phyloP scores from a whole-genome alignment of 805 yeast genomes.

The Yarrowia divulgata region DNA sequence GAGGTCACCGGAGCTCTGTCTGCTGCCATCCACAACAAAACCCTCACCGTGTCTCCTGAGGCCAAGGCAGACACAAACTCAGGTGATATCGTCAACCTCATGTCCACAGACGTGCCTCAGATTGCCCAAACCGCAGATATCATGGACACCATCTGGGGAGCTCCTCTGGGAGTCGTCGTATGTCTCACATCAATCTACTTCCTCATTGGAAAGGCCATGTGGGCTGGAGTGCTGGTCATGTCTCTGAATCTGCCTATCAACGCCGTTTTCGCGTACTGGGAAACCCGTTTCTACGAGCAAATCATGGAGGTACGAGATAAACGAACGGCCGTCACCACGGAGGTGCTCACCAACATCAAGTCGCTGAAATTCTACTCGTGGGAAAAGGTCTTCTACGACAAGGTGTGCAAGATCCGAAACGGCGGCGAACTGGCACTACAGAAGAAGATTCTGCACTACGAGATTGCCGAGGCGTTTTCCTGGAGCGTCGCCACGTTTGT shows the following conservation, averaged over 20 bases:
- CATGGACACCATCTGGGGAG: slow-evolving; percentile 86
- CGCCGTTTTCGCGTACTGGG: slow-evolving; percentile 65
- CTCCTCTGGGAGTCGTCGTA: slow-evolving; percentile 84
- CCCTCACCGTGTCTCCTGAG: slow-evolving; percentile 70
- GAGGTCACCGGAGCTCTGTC: slow-evolving; percentile 63
- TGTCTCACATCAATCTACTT: slow-evolving; percentile 77
- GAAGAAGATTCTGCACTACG: slow-evolving; percentile 68
- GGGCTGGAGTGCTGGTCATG: slow-evolving; percentile 87
- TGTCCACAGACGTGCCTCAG: slow-evolving; percentile 93
- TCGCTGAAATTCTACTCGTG: slow-evolving; percentile 93
- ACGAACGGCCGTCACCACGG: slow-evolving; percentile 86
- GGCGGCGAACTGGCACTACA: slow-evolving; percentile 82
- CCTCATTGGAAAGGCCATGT: slow-evolving; percentile 86
- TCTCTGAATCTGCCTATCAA: slow-evolving; percentile 80
- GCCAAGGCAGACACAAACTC: slow-evolving; percentile 72
- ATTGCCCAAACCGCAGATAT: slow-evolving; percentile 82
- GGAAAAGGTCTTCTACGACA: slow-evolving; percentile 85
- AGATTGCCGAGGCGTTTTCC: slow-evolving; percentile 70
- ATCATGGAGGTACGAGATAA: slow-evolving; percentile 92
- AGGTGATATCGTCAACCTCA: slow-evolving; percentile 92
- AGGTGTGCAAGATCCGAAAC: slow-evolving; percentile 82
- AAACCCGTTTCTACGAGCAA: slow-evolving; percentile 54
- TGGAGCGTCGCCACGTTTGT: slow-evolving; percentile 89
- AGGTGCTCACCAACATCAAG: slow-evolving; percentile 85
- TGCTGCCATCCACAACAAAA: slow-evolving; percentile 72